A percentile compares a stretch with the other conserved stretches of the same genome.
These are phyloP conservation scores for Starmerella gropengiesseri DNA, from an alignment of 805 yeast genomes.

Conservation along the genomic window DNA sequence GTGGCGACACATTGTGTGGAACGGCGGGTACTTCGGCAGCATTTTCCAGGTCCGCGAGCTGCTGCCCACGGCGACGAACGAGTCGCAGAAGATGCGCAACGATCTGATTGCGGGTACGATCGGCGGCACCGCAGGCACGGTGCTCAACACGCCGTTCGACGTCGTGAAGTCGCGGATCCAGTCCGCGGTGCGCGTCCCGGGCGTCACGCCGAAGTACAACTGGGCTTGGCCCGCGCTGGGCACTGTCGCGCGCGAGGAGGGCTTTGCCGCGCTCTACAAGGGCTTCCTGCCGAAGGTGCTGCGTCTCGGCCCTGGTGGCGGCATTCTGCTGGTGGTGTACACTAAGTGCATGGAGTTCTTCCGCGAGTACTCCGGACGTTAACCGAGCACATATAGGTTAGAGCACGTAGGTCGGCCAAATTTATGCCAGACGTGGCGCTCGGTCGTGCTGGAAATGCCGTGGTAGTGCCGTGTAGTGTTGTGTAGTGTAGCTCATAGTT, in stretches of 20 bases:
- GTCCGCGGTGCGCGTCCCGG: constrained; percentile 51
- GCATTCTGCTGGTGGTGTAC: constrained; percentile 93
- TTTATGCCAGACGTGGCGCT: too few relatives aligned
- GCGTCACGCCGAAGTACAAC: constrained; percentile 74
- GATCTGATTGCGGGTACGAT: constrained; percentile 87
- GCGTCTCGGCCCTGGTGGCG: constrained; percentile 99
- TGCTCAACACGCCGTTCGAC: constrained; percentile 91
- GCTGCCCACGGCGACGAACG: constrained; percentile 64
- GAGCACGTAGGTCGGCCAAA: too few relatives aligned
- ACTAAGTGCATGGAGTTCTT: constrained; percentile 91
- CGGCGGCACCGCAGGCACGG: constrained; percentile 97
- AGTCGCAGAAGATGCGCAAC: constrained; percentile 66
- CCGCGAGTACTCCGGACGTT: constrained; percentile 24
- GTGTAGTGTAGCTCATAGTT: too few relatives aligned
- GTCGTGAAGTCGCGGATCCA: constrained; percentile 93
- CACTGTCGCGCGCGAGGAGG: constrained; percentile 79
- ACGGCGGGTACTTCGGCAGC: constrained; percentile 94
- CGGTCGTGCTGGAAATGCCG: too few relatives aligned
- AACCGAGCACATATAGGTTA: not conserved
- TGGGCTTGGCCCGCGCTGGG: constrained; percentile 81
- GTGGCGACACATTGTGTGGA: constrained; percentile 96
- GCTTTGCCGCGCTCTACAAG: constrained; percentile 80
- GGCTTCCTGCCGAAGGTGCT: constrained; percentile 95
- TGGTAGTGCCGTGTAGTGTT: too few relatives aligned
- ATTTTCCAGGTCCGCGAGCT: constrained; percentile 74